Evolutionary conservation across 164 flowering plant species (phyloP).

Genomic region (Umbilicus rupestris): DNA sequence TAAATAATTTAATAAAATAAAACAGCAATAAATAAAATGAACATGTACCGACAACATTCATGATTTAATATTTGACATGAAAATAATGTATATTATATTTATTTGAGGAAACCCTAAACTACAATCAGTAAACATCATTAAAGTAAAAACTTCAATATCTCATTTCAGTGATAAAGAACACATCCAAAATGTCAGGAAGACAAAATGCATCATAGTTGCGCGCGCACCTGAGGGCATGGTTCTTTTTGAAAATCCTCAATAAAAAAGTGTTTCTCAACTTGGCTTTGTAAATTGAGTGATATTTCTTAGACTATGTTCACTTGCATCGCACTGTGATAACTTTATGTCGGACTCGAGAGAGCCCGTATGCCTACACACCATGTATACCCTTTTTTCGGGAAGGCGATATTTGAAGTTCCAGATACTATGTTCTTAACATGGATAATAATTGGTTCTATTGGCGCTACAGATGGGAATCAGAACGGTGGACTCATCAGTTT

Average conservation of each 20-base stretch:
- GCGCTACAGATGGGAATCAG: slow-evolving; percentile 71
- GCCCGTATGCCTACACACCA: too few species aligned
- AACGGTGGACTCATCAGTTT: slow-evolving; percentile 70
- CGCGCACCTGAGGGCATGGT: not conserved
- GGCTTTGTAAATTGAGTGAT: too few species aligned
- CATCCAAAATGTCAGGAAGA: not conserved
- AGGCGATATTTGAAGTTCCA: not conserved
- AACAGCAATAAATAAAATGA: too few species aligned
- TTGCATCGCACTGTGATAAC: not conserved
- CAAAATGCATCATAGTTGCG: not conserved
- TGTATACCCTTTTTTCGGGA: not conserved
- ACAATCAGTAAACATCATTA: too few species aligned
- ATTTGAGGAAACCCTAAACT: too few species aligned
- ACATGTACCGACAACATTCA: too few species aligned
- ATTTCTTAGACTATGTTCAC: not conserved
- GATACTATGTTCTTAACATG: not conserved
- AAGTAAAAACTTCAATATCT: too few species aligned
- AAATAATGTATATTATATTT: too few species aligned
- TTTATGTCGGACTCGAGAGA: too few species aligned
- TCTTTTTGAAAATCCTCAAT: not conserved
- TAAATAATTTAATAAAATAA: too few species aligned
- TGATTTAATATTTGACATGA: too few species aligned
- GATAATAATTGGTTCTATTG: not conserved
- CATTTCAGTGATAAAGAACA: too few species aligned
- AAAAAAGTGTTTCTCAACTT: not conserved